A percentile compares a stretch with the other conserved stretches of the same genome.
phyloP scores from a whole-genome alignment of 2,329 filamentous ascomycete species.

The Fusarium lateritium region DNA sequence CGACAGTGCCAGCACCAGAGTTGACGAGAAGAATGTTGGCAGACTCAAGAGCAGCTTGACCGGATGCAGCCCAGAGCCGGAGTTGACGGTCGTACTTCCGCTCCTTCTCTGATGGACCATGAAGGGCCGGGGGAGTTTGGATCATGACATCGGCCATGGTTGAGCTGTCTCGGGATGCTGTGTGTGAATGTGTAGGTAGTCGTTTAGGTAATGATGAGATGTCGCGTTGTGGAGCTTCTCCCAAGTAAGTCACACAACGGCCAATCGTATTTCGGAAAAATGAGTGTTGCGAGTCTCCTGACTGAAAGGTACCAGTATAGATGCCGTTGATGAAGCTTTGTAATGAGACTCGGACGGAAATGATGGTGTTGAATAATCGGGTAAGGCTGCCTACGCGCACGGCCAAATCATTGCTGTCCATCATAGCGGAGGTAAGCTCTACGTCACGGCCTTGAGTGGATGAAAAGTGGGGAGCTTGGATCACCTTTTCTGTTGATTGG shows the following conservation, averaged over 20 bases:
- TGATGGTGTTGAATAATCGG: constrained; percentile 24
- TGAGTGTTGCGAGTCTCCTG: constrained; percentile 14
- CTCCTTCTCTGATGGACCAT: constrained; percentile 72
- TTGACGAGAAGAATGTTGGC: constrained; percentile 94
- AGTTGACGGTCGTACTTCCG: constrained; percentile 96
- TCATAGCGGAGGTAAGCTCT: constrained; percentile 5
- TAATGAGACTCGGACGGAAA: constrained; percentile 12
- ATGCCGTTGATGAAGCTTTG: constrained; percentile 2
- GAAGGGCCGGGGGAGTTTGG: constrained; percentile 56
- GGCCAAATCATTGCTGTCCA: constrained; percentile 11
- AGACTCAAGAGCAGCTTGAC: constrained; percentile 90
- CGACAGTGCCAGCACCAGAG: constrained; percentile 87
- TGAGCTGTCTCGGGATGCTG: constrained; percentile 16
- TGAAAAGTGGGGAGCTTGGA: constrained; percentile 15
- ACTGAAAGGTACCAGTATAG: constrained; percentile 18
- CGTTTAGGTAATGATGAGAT: constrained; percentile 18
- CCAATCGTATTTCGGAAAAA: constrained; percentile 16
- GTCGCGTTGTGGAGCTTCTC: constrained; percentile 7
- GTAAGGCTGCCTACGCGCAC: constrained; percentile 10
- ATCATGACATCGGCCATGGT: constrained; percentile 52
- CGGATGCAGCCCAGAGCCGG: constrained; percentile 92
- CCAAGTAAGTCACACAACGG: not conserved
- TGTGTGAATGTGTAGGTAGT: not conserved
- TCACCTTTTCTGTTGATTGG: constrained; percentile 7
- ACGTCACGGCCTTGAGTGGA: constrained; percentile 13